Evolutionary conservation across 139 green algal genomes (phyloP), one percentile per base, ranked within the genome.

Genomic region (Limnomonas spitsbergensis): DNA sequence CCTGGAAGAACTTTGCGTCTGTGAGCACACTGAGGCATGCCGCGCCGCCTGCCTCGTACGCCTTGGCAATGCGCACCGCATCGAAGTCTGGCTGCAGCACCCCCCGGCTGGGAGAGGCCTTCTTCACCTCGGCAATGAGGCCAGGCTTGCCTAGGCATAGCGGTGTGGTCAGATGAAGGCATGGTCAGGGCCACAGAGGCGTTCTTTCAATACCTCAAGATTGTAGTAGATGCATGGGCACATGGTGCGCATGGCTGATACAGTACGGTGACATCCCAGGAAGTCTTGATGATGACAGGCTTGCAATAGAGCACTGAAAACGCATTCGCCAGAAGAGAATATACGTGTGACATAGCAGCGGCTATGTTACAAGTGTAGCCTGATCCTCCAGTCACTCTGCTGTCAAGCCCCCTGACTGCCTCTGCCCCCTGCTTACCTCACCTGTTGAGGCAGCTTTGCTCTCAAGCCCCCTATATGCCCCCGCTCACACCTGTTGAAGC

Each of bases 61-160:
- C 92, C 84, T 83, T 79, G 54, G 71, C 71, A 32, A 77, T 78
- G 52, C 42, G 29, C 27, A 56, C 74, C 1, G 53, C 36, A 29
- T 70, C 47, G 27, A 73, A 70, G 52, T 53, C 85, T 6, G 93
- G 92, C 82, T 97, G 93, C 54, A 99, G 97, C 39, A 99, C 87
- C 9, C 96, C 96, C 77, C 93, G 94, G 85, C 84, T 94, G 77
- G 96, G 96, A 0, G 94, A 98, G 2, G 96, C 96, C 82, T 99
- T 99, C 87, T 99, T 99, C 35, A 98, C 94, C 86, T 99, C 95
- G 0, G 95, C 95, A 73, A 99, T 99, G 29, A 99, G 88, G 2
- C 88, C 96, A 6, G 96, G 96, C 71, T 90, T 89, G 77, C 92
- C 92, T 83, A 88, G 42, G 27, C 27, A n/a, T 4, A n/a, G n/a